Percentiles rank a stretch among this genome's conserved stretches.
Evolutionary conservation across 1,139 yeast genomes (phyloP).

Genomic region (Taiozyma onychis): DNA sequence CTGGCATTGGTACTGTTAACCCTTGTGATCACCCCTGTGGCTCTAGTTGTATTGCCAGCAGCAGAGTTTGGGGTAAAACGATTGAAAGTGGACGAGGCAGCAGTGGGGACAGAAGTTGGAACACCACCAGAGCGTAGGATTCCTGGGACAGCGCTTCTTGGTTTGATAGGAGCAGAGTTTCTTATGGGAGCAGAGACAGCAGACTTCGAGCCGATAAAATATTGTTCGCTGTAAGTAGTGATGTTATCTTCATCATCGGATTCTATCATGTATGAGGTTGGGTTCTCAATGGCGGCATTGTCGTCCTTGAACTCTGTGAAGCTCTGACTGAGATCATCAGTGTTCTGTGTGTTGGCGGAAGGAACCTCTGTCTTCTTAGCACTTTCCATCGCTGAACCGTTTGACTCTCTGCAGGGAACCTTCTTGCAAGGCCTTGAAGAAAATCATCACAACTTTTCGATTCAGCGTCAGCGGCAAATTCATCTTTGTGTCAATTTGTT

Average conservation of each 20-base stretch:
- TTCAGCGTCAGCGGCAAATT: not conserved
- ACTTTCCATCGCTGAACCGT: not conserved
- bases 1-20: not conserved
- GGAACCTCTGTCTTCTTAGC: not conserved
- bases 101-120: not conserved
- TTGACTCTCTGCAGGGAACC: not conserved
- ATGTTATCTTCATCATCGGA: not conserved
- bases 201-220: conserved; percentile 4
- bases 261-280: conserved; percentile 11
- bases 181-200: not conserved
- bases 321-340: not conserved
- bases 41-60: not conserved
- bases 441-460: not conserved
- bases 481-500: not conserved
- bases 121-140: not conserved
- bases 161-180: not conserved
- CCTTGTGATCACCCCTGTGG: not conserved
- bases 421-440: not conserved
- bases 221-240: not conserved
- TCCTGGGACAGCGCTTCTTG: not conserved
- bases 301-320: conserved; percentile 4
- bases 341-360: not conserved
- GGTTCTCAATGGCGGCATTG: conserved; percentile 4
- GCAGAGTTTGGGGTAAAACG: not conserved
- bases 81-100: not conserved